Conservation (phyloP, 139 green algal species). For the Diplosphaera chodatii region DNA sequence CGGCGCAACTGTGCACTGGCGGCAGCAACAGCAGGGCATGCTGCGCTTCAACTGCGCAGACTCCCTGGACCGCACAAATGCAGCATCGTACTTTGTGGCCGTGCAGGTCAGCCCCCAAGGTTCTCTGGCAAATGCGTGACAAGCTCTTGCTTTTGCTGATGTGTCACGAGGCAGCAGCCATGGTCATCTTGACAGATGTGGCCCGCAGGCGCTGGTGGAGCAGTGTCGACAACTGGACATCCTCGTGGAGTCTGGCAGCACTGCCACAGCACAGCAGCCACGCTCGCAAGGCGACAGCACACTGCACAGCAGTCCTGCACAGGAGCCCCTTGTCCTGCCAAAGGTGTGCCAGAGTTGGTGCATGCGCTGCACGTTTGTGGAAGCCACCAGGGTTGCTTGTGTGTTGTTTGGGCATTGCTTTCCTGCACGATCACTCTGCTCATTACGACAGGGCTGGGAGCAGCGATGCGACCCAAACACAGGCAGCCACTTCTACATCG, state of each 20-base stretch:
- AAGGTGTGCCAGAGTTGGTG: too few relatives aligned
- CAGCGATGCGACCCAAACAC: conserved; percentile 62
- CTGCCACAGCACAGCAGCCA: conserved; percentile 13
- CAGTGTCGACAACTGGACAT: conserved; percentile 56
- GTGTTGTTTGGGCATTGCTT: too few relatives aligned
- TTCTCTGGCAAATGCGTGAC: too few relatives aligned
- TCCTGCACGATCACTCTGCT: too few relatives aligned
- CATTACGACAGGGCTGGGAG: conserved; percentile 73
- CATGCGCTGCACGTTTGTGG: too few relatives aligned
- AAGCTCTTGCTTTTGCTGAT: too few relatives aligned
- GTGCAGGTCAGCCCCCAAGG: too few relatives aligned
- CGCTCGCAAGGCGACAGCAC: not conserved
- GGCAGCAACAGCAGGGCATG: conserved; percentile 52
- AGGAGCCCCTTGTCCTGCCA: not conserved
- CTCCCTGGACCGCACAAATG: conserved; percentile 95
- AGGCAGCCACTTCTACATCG: conserved; percentile 89
- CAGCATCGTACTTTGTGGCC: conserved; percentile 87
- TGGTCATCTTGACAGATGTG: too few relatives aligned
- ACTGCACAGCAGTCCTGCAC: not conserved
- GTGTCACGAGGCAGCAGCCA: too few relatives aligned
- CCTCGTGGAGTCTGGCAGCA: conserved; percentile 27
- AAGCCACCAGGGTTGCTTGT: too few relatives aligned
- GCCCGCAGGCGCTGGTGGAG: conserved; percentile 52
- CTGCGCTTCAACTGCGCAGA: conserved; percentile 96
- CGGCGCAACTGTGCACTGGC: conserved; percentile 51